These are phyloP conservation scores for Mortierella sp. DNA, from an alignment of 371 early-diverging fungal genomes.

Conservation along the genomic window DNA sequence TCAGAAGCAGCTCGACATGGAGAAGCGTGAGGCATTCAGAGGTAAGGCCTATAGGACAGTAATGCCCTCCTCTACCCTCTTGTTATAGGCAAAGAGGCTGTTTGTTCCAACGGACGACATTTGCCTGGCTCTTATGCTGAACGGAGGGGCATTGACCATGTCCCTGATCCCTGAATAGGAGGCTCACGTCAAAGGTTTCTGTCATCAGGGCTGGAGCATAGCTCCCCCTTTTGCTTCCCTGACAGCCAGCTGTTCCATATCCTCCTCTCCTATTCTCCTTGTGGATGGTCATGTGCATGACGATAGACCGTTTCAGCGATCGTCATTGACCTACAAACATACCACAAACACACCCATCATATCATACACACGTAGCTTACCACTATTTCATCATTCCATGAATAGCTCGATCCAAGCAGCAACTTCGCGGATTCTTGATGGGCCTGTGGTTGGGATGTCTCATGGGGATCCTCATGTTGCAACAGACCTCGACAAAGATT, in stretches of 20 bases:
- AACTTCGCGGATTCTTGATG: conserved; percentile 43
- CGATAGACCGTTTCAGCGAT: no score
- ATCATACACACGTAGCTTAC: background rate
- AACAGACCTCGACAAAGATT: conserved; percentile 36
- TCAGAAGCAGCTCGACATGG: conserved; percentile 43
- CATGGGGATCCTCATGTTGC: conserved; percentile 30
- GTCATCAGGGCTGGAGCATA: no score
- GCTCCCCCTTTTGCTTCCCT: no score
- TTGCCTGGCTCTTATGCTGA: background rate
- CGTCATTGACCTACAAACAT: no score
- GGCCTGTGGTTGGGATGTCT: conserved; percentile 46
- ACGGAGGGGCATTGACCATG: conserved; percentile 7
- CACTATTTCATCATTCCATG: background rate
- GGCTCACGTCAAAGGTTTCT: no score
- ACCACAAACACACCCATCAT: background rate
- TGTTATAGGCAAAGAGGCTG: no score
- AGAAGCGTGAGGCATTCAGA: conserved; percentile 39
- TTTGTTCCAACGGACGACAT: background rate
- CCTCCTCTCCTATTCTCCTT: no score
- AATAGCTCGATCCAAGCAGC: conserved; percentile 48
- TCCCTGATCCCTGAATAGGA: background rate
- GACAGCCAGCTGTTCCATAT: background rate
- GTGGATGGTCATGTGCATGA: no score
- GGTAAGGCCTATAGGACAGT: conserved; percentile 17
- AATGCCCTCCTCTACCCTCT: no score